Conservation (phyloP, 768 basidiomycete species). For the Rubroboletus pulcherrimus region DNA sequence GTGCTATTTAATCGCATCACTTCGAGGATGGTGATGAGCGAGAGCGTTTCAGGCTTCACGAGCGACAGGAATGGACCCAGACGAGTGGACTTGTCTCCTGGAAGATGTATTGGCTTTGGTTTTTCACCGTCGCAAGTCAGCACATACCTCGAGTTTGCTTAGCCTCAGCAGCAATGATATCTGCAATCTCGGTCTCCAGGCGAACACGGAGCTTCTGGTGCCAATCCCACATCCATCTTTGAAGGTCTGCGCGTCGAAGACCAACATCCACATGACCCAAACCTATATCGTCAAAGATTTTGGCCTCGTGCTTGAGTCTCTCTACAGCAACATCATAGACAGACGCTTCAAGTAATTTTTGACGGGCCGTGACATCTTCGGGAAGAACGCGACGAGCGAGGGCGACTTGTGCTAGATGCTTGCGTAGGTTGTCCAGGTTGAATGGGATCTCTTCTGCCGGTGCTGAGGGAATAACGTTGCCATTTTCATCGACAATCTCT, state of each 20-base stretch:
- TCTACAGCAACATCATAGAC: constrained; percentile 80
- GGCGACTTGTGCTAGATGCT: constrained; percentile 60
- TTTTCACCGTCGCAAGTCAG: not conserved
- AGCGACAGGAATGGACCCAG: constrained; percentile 73
- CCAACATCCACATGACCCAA: constrained; percentile 43
- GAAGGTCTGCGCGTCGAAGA: constrained; percentile 50
- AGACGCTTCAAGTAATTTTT: constrained; percentile 79
- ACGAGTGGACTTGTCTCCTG: constrained; percentile 17
- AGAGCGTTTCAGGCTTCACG: constrained; percentile 73
- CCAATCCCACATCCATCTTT: constrained; percentile 87
- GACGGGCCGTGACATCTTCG: constrained; percentile 67
- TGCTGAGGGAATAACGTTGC: constrained; percentile 21
- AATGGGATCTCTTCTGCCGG: constrained; percentile 53
- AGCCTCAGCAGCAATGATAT: constrained; percentile 39
- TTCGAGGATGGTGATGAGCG: constrained; percentile 86
- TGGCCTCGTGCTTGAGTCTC: constrained; percentile 61
- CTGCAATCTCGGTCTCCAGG: constrained; percentile 48
- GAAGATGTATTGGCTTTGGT: not conserved
- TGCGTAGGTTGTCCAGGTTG: constrained; percentile 68
- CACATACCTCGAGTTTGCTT: constrained; percentile 21
- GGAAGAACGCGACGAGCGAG: constrained; percentile 61
- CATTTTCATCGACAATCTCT: constrained; percentile 18
- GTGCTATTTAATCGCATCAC: constrained; percentile 76
- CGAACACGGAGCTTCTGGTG: constrained; percentile 54
- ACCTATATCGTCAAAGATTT: constrained; percentile 55